These are phyloP conservation scores for Hyaloscypha bicolor DNA, from an alignment of 495 filamentous ascomycete genomes.

Conservation along the genomic window DNA sequence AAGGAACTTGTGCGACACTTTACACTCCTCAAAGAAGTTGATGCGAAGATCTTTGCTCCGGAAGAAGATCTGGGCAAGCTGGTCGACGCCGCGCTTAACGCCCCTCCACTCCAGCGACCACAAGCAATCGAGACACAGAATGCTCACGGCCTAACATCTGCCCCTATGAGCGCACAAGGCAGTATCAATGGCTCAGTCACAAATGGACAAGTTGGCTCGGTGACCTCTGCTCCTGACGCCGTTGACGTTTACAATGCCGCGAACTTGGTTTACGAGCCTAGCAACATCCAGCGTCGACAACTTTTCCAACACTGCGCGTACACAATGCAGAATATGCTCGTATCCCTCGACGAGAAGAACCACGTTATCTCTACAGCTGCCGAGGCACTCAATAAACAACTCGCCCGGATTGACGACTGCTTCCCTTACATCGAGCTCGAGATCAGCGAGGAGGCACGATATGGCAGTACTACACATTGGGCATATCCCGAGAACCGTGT, in stretches of 20 bases:
- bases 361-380: conserved; percentile 90
- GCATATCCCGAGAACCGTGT: conserved; percentile 86
- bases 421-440: conserved; percentile 83
- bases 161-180: conserved; percentile 40
- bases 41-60: conserved; percentile 85
- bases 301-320: conserved; percentile 62
- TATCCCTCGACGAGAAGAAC: conserved; percentile 93
- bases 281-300: conserved; percentile 60
- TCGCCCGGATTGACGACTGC: conserved; percentile 78
- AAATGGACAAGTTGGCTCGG: conserved; percentile 32
- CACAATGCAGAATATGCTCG: conserved; percentile 74
- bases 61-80: conserved; percentile 72
- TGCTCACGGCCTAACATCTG: conserved; percentile 39
- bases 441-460: conserved; percentile 90
- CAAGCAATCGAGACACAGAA: conserved; percentile 34
- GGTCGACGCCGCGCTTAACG: conserved; percentile 65
- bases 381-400: conserved; percentile 83
- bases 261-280: conserved; percentile 43
- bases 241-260: conserved; percentile 39
- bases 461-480: conserved; percentile 92
- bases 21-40: conserved; percentile 92
- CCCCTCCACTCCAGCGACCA: conserved; percentile 48
- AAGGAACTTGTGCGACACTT: conserved; percentile 94
- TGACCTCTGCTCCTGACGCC: conserved; percentile 39
- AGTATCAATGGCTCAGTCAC: conserved; percentile 42